A percentile compares a stretch with the other conserved stretches of the same genome.
These are phyloP conservation scores for Infundibulicybe gibba DNA, from an alignment of 768 basidiomycete species.

Conservation along the genomic window DNA sequence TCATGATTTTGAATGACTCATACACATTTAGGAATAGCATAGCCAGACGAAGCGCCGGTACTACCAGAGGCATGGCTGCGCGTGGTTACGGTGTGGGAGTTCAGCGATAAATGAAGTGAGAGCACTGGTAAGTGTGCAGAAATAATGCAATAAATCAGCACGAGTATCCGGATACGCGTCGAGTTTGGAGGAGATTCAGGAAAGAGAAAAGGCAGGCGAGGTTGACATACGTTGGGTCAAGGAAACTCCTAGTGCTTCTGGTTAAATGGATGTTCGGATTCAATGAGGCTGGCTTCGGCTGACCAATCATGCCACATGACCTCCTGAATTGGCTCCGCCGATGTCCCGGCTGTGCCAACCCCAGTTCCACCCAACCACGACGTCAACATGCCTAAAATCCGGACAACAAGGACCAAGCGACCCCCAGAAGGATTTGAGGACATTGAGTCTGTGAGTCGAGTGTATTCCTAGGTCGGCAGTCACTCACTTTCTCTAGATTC, in stretches of 20 bases:
- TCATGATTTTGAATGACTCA: slow-evolving; percentile 82
- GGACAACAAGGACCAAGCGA: slow-evolving; percentile 86
- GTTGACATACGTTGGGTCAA: no score
- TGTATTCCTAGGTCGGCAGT: not conserved
- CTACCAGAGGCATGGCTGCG: slow-evolving; percentile 59
- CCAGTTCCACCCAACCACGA: slow-evolving; percentile 4
- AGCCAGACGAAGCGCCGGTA: slow-evolving; percentile 62
- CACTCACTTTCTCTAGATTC: slow-evolving; percentile 50
- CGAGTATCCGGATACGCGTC: no score
- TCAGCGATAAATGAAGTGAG: no score
- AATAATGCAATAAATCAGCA: no score
- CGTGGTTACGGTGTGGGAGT: not conserved
- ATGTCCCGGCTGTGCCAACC: not conserved
- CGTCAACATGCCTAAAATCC: slow-evolving; percentile 85
- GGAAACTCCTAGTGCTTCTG: no score
- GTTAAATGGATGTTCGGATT: slow-evolving; percentile 5
- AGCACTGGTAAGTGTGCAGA: no score
- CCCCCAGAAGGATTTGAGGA: slow-evolving; percentile 97
- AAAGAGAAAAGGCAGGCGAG: no score
- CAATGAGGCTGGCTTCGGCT: slow-evolving; percentile 10
- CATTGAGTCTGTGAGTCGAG: slow-evolving; percentile 64
- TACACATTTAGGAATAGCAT: slow-evolving; percentile 80
- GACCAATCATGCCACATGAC: no score
- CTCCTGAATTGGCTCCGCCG: no score
- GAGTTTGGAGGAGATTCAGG: no score